Evolutionary conservation across 1,284 basidiomycete species (phyloP).

Genomic region (Leccinum subrobustum): DNA sequence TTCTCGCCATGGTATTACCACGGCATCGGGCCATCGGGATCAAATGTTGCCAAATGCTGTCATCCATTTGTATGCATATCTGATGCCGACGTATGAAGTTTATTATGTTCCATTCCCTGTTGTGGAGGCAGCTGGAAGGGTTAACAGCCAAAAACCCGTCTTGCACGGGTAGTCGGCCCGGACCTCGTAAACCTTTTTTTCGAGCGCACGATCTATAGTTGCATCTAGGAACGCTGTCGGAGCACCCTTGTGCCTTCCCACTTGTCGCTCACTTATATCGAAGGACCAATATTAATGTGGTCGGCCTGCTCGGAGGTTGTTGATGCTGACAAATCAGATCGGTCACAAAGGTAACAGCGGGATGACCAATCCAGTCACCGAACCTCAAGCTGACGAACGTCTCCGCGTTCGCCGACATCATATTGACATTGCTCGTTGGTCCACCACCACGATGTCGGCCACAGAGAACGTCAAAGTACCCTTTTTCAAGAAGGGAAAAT

Average conservation of each 20-base stretch:
- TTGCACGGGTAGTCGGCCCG: background rate
- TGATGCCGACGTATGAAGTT: background rate
- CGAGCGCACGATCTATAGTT: background rate
- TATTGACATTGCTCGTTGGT: background rate
- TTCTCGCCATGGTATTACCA: background rate
- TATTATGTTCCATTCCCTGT: slow-evolving; percentile 1
- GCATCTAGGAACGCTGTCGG: background rate
- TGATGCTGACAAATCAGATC: slow-evolving; percentile 11
- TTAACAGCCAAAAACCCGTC: background rate
- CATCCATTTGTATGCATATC: background rate
- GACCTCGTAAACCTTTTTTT: background rate
- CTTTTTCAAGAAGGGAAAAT: slow-evolving; percentile 85
- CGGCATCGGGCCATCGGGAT: slow-evolving; percentile 2
- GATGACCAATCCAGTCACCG: slow-evolving; percentile 23
- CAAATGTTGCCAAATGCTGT: background rate
- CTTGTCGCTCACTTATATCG: background rate
- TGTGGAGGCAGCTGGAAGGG: background rate
- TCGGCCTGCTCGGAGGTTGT: background rate
- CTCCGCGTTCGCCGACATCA: background rate
- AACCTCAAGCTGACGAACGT: no score
- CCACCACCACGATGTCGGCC: slow-evolving; percentile 39
- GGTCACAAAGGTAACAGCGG: slow-evolving; percentile 7
- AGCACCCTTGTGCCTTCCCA: background rate
- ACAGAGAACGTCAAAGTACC: slow-evolving; percentile 56
- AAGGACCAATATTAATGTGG: background rate